Base-by-base conservation (phyloP, 176 grass and related monocot genomes). In the Stipa capillata region DNA sequence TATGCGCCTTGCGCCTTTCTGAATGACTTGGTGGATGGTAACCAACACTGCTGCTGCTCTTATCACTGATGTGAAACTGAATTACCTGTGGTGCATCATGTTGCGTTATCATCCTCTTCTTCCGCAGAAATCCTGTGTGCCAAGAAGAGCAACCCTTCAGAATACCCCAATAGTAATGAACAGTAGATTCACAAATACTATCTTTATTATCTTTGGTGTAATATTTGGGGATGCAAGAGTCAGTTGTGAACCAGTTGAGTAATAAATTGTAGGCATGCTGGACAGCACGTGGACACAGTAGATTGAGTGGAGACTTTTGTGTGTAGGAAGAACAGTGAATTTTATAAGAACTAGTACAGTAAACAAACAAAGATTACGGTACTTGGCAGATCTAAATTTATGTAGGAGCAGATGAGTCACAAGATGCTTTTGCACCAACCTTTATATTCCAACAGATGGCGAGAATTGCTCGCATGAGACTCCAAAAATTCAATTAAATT, bases 401-500 rank as follows among this genome's bases (percentile, higher is more conserved):
- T 21, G 15, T 54, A 65, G 12, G 17, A 51, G 40, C 24, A 15
- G 0, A 73, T 48, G 34, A 62, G 20, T 70, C n/a, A 81, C 44
- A 52, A 87, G 32, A 73, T 65, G 47, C 43, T 72, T 34, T 66
- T 51, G 54, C 51, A 83, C 43, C 18, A 40, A 90, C 91, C 91
- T 90, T 90, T 88, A 80, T 88, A 81, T 68, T 83, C 77, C 33
- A 71, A 78, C 7, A 93, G 65, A 85, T 83, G 66, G 15, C 20
- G 69, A 80, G 85, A 90, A 94, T 90, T 90, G 69, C 81, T 89
- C 37, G 64, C 67, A 54, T 85, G 77, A 70, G 80, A 85, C 80
- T 82, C 85, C 69, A 97, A 74, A 90, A 97, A 97, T 78, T 87
- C 89, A 49, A 94, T 73, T 72, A 97, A 87, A 73, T 92, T 88